Evolutionary conservation across 352 stramenopile species (phyloP).

Genomic region (Phytopythium kandeliae): DNA sequence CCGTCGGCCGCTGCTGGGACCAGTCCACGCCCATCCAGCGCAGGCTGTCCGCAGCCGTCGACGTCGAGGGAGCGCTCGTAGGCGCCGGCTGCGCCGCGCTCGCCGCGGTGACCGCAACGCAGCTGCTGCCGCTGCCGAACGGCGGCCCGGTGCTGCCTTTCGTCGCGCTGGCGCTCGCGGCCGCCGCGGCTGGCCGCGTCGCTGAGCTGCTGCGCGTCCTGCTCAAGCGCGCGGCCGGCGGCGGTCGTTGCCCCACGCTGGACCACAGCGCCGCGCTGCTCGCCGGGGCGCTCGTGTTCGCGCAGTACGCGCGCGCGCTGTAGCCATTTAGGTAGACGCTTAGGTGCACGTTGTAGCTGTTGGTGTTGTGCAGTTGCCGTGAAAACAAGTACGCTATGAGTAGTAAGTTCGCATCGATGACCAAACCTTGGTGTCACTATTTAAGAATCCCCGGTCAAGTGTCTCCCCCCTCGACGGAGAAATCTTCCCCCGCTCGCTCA

Average conservation of each 20-base stretch:
- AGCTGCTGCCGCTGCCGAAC: conserved; percentile 3
- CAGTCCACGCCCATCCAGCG: conserved; percentile 6
- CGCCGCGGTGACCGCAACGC: neutral
- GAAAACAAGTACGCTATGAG: too few species aligned
- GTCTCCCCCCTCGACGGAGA: neutral
- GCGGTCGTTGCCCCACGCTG: neutral
- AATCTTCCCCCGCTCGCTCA: conserved; percentile 3
- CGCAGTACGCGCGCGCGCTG: neutral
- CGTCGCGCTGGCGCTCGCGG: neutral
- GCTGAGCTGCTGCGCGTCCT: conserved; percentile 2
- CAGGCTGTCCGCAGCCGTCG: neutral
- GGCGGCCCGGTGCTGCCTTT: neutral
- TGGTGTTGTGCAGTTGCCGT: too few species aligned
- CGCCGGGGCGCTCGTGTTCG: neutral
- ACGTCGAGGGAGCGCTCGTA: conserved; percentile 3
- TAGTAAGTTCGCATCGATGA: neutral
- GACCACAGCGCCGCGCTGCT: neutral
- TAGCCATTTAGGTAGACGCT: neutral
- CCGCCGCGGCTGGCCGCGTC: neutral
- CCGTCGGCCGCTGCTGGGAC: neutral
- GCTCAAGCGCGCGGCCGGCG: conserved; percentile 1
- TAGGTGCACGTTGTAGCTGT: neutral
- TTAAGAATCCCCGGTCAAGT: neutral
- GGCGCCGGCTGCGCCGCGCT: neutral
- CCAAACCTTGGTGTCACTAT: too few species aligned